These are phyloP conservation scores for Xerocomus potaroensis DNA, from an alignment of 768 basidiomycete species.

Conservation along the genomic window DNA sequence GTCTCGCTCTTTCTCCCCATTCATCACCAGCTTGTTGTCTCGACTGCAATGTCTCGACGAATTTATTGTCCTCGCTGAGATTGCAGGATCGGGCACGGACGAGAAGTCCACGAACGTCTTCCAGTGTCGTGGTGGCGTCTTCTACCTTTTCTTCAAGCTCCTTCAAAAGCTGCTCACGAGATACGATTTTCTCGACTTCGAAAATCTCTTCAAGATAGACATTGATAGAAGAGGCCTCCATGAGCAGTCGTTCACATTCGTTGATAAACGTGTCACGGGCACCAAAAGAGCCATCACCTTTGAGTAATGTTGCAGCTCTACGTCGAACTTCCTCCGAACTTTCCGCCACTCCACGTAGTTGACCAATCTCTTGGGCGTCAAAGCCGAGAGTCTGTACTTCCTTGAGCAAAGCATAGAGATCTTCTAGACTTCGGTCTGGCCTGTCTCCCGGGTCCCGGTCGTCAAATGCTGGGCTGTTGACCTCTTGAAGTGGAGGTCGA, in stretches of 20 bases:
- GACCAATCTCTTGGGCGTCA: constrained; percentile 70
- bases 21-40: constrained; percentile 62
- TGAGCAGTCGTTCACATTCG: constrained; percentile 67
- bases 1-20: constrained; percentile 74
- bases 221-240: constrained; percentile 71
- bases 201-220: constrained; percentile 78
- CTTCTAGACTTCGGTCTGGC: constrained; percentile 66
- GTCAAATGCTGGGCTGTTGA: constrained; percentile 31
- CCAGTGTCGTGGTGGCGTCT: constrained; percentile 60
- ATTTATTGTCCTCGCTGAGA: constrained; percentile 59
- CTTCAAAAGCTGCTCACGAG: constrained; percentile 69
- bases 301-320: constrained; percentile 52
- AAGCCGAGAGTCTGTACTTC: constrained; percentile 82
- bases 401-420: constrained; percentile 61
- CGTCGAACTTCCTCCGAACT: constrained; percentile 62
- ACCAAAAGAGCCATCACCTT: constrained; percentile 35
- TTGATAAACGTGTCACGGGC: constrained; percentile 56
- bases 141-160: constrained; percentile 75
- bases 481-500: constrained; percentile 43
- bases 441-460: constrained; percentile 57
- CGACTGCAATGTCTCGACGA: constrained; percentile 59
- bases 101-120: constrained; percentile 72
- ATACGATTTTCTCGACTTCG: constrained; percentile 76
- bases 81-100: constrained; percentile 66
- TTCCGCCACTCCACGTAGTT: constrained; percentile 49